A percentile compares a stretch with the other conserved stretches of the same genome.
Conservation (phyloP, 2,329 filamentous ascomycete species). For the Colletotrichum chlorophyti region DNA sequence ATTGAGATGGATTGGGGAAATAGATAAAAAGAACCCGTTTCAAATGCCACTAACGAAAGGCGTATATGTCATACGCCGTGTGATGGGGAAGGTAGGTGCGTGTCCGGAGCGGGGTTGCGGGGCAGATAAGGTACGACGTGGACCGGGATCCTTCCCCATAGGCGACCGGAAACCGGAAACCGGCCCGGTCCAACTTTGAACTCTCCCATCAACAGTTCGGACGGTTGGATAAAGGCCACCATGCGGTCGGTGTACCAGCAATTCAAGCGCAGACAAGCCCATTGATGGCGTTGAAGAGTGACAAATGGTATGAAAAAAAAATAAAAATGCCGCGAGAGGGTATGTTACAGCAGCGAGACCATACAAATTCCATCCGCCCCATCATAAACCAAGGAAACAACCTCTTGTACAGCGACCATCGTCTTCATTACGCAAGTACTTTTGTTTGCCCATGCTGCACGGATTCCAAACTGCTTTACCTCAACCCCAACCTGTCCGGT, state of each 20-base stretch:
- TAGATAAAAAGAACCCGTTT: not conserved
- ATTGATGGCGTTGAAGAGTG: not conserved
- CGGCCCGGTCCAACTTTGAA: conserved; percentile 27
- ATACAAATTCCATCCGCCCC: conserved; percentile 23
- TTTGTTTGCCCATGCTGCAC: conserved; percentile 22
- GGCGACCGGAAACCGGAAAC: conserved; percentile 23
- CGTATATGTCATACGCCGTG: conserved; percentile 15
- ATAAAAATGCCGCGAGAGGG: conserved; percentile 25
- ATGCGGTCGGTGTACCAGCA: too few species aligned
- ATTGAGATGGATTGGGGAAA: not conserved
- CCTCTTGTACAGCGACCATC: conserved; percentile 19
- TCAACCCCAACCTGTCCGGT: not conserved
- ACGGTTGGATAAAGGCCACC: not conserved
- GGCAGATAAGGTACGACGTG: conserved; percentile 24
- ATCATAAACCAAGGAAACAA: conserved; percentile 20
- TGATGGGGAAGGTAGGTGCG: not conserved
- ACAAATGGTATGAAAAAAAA: conserved; percentile 17
- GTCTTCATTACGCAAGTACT: conserved; percentile 19
- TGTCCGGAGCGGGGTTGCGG: conserved; percentile 23
- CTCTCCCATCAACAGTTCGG: too few species aligned
- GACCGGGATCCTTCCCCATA: conserved; percentile 8
- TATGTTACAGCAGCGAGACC: conserved; percentile 25
- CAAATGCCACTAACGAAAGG: conserved; percentile 11
- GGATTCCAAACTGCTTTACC: not conserved
- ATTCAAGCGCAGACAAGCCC: not conserved